Base-by-base conservation (phyloP, 192 early-diverging fungal genomes). In the Gonapodya sp. region DNA sequence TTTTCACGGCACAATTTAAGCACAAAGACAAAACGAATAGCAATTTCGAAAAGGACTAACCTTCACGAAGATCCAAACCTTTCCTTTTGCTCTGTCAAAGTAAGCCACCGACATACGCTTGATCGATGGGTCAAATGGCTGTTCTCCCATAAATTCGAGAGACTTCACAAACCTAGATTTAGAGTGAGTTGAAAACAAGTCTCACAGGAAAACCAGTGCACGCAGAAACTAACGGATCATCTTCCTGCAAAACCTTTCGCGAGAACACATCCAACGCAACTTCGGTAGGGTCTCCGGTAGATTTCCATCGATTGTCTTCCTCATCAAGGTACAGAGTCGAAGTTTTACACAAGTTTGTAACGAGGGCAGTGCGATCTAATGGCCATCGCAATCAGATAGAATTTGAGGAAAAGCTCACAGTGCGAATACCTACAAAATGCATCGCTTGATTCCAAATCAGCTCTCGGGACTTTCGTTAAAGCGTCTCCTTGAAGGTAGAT, bases 21-120 rank as follows among this genome's bases (percentile, higher is more conserved):
- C 73, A 82, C 35, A 18, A 36, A 78, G 0, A 36, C 16, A 36
- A 80, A 83, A 36, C 36, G 0, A 24, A 34, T 77, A 2, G 35
- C 8, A 36, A 34, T 37, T 2, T 18, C 31, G 33, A 31, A 84
- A 73, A 36, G 32, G 73, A 36, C 0, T 80, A 79, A 80, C 83
- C 36, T 84, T 84, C 81, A 83, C 75, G 35, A 81, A 36, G 73
- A 80, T 64, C 14, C 77, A 30, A 2, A 83, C 34, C 73, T 73
- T 36, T 1, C 75, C 78, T 34, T 34, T 78, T 77, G 31, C 79
- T 81, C 34, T 35, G 18, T 77, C 80, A 18, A 73, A 36, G 30
- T 86, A 86, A 0, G 86, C 36, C 14, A 73, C 85, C 0, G 82
- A 86, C 85, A 86, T 86, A 2, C 85, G 84, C 74, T 86, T 86